Percentiles rank a stretch among this genome's conserved stretches.
These are phyloP conservation scores for Leishmania mexicana DNA, from an alignment of 208 protist genomes.

Conservation along the genomic window DNA sequence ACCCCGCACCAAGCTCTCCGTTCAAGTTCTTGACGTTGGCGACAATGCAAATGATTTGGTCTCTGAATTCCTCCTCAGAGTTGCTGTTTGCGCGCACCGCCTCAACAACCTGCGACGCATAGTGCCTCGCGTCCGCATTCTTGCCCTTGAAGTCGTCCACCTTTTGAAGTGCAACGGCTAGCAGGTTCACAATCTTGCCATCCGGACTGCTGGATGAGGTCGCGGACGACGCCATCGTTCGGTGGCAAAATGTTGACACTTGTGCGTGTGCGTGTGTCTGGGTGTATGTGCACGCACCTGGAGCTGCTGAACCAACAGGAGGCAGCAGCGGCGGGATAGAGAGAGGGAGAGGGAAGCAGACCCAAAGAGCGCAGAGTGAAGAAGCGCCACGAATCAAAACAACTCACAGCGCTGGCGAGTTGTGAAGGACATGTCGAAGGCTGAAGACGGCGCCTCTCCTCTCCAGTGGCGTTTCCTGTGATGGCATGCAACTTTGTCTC, in stretches of 20 bases:
- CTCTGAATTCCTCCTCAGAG: slow-evolving; percentile 68
- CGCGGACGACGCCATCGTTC: slow-evolving; percentile 8
- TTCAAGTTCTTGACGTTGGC: slow-evolving; percentile 81
- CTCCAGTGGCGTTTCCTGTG: neutral
- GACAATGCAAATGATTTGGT: slow-evolving; percentile 72
- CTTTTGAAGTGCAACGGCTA: slow-evolving; percentile 43
- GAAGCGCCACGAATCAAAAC: neutral
- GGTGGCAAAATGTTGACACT: neutral
- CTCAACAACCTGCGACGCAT: slow-evolving; percentile 51
- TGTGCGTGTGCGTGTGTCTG: neutral
- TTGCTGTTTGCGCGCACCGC: slow-evolving; percentile 34
- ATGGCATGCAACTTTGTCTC: neutral
- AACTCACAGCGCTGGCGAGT: neutral
- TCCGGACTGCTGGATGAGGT: slow-evolving; percentile 11
- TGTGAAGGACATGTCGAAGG: neutral
- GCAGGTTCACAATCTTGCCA: slow-evolving; percentile 36
- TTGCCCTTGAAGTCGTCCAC: slow-evolving; percentile 69
- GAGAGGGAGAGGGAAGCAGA: neutral
- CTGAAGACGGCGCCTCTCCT: neutral
- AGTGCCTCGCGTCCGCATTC: slow-evolving; percentile 26
- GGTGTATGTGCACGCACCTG: neutral
- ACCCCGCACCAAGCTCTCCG: slow-evolving; percentile 40
- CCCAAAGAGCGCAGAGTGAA: neutral
- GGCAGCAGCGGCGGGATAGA: neutral
- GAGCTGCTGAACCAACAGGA: neutral